A percentile compares a stretch with the other conserved stretches of the same genome.
These are phyloP conservation scores for Fragaria vesca DNA, from an alignment of 306 rosid species.

Conservation along the genomic window DNA sequence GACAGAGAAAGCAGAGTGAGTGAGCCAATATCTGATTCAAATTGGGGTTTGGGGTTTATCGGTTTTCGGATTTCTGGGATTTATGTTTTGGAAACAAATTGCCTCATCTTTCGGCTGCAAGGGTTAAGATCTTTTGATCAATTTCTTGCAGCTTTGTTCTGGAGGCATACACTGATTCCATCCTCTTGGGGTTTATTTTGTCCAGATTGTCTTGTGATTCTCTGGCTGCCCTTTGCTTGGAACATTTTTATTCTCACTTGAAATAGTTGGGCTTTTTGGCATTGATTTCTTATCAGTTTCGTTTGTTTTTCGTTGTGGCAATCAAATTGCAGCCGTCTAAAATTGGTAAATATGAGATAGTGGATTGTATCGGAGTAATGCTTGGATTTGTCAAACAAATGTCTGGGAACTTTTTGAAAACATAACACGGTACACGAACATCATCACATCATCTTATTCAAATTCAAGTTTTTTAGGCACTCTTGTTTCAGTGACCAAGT, in stretches of 20 bases:
- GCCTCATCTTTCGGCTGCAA: constrained; percentile 84
- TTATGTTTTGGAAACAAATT: not conserved
- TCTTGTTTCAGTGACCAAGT: too few species aligned
- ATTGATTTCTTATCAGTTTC: too few species aligned
- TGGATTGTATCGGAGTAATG: not conserved
- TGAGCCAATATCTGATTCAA: not conserved
- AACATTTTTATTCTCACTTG: constrained; percentile 9
- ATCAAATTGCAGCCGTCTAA: not conserved
- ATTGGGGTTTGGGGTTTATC: not conserved
- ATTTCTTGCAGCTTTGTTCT: constrained; percentile 78
- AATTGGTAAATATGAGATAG: not conserved
- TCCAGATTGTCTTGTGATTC: constrained; percentile 33
- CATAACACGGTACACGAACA: too few species aligned
- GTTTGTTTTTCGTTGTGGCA: not conserved
- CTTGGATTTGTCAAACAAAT: not conserved
- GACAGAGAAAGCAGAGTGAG: not conserved
- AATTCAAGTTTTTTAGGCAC: too few species aligned
- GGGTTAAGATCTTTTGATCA: constrained; percentile 60
- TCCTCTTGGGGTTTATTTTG: constrained; percentile 19
- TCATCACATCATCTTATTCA: too few species aligned
- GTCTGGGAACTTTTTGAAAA: too few species aligned
- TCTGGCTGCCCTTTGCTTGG: constrained; percentile 45
- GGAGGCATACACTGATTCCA: constrained; percentile 54
- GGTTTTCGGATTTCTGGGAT: not conserved
- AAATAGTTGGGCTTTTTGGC: not conserved